Base-by-base conservation (phyloP, 768 basidiomycete genomes). In the Tricholoma bakamatsutake region DNA sequence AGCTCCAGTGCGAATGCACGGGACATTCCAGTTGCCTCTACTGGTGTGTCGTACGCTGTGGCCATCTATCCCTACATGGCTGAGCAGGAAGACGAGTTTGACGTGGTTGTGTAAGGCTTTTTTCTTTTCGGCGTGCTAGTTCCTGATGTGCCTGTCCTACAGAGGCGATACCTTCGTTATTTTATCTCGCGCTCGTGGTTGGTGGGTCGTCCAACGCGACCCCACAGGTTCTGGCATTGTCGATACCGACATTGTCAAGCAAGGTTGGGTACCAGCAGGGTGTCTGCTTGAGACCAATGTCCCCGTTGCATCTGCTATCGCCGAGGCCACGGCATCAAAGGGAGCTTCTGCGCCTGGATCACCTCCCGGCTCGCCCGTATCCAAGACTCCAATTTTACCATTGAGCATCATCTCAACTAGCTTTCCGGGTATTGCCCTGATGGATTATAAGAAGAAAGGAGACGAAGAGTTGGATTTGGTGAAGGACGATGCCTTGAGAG, bases 11-110 rank as follows among this genome's bases (percentile, higher is more conserved):
- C 52, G 39, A 59, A 54, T 42, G 58, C 67, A n/a, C 61, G 76
- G 54, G 80, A 81, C 51, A 76, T 77, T 28, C 76, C 77, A 50
- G 64, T 75, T 37, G 61, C 72, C 2, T 71, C 72, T n/a, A 71
- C 69, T 50, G 85, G 83, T 12, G 79, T 94, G 17, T 94, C 93
- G 10, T 99, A 97, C 65, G 95, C 96, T 2, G 92, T 99, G 33
- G 93, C 95, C 30, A 98, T 98, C 62, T 98, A 99, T 66, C 97
- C 97, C 45, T 98, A 99, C 69, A 89, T 95, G 83, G 94, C 96
- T 5, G 97, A 98, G 70, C 88, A 97, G 67, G 93, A 97, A 55
- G 97, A 98, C 68, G 97, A 99, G 69, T 98, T 98, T 68, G 93
- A 98, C 67, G 97, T 98, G 2, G 84, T 90, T 37, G 95, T 99